Base-by-base conservation (phyloP, 495 filamentous ascomycete genomes). In the Amniculicola lignicola region DNA sequence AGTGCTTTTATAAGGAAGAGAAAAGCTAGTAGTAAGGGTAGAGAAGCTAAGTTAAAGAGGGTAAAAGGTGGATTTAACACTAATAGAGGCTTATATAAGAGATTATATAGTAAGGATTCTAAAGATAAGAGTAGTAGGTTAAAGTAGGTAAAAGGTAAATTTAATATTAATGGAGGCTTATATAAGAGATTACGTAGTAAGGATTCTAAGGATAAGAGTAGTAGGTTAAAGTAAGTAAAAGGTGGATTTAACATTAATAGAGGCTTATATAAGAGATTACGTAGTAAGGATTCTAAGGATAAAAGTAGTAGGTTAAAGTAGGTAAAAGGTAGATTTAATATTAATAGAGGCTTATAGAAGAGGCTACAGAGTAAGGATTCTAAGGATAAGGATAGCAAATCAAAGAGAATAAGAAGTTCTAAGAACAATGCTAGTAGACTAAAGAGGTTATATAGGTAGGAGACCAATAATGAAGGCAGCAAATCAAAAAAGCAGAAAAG, bases 11-110 rank as follows among this genome's bases (percentile, higher is more conserved):
- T 45, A 25, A 45, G 22, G 41, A 45, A 45, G 41, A 45, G 22
- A 22, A 45, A 45, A 45, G 41, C 41, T 45, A 45, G 41, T 45
- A 25, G 41, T 16, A 16, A 45, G 41, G 22, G 41, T 16, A 18
- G 22, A 45, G 41, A 45, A 45, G 41, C 4, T 25, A 45, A 22
- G 41, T 25, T 25, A 45, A 45, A 45, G 41, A 7, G 22, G 22
- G 16, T 45, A 45, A 45, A 45, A 45, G 16, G 41, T 45, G 22
- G 22, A 45, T 45, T 45, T 45, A 25, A 45, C 22, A 45, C 5
- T 25, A 45, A 45, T 45, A 45, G 16, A 45, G 22, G 41, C 41
- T 25, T 45, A 25, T 18, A 45, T 12, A 45, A 45, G 41, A 45
- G 41, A 22, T 45, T 25, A 45, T 22, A 16, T 18, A 45, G 41